Conservation (phyloP, 2,329 filamentous ascomycete species). For the Ramularia endophylla region DNA sequence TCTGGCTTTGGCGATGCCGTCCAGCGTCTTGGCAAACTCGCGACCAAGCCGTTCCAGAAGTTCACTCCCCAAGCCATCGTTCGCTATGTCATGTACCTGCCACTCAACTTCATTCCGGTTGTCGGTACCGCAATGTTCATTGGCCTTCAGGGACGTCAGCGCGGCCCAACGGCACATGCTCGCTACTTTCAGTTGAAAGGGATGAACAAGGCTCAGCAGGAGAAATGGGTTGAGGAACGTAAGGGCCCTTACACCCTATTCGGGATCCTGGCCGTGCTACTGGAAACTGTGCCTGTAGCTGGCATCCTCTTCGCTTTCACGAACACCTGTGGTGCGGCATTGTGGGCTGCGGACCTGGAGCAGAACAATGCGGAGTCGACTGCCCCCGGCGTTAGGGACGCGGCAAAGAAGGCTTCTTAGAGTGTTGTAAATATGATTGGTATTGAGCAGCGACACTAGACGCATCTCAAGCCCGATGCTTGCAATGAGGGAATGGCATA, state of each 20-base stretch:
- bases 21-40: constrained; percentile 51
- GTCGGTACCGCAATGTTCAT: constrained; percentile 80
- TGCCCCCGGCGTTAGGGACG: constrained; percentile 28
- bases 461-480: too few relatives aligned
- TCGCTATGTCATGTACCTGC: constrained; percentile 77
- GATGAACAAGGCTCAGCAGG: constrained; percentile 61
- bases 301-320: constrained; percentile 86
- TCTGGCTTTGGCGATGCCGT: constrained; percentile 46
- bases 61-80: constrained; percentile 57
- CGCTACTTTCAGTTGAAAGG: constrained; percentile 79
- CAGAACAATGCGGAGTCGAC: constrained; percentile 21
- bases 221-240: constrained; percentile 64
- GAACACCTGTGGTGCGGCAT: constrained; percentile 82
- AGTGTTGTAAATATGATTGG: too few relatives aligned
- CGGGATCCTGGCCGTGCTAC: constrained; percentile 72
- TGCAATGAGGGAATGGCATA: too few relatives aligned
- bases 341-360: constrained; percentile 72
- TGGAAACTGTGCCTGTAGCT: constrained; percentile 77
- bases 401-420: constrained; percentile 24
- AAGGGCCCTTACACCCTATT: constrained; percentile 70
- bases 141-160: constrained; percentile 56
- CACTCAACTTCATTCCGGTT: constrained; percentile 87
- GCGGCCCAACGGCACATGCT: constrained; percentile 49
- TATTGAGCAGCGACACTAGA: too few relatives aligned
- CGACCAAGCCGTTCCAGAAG: constrained; percentile 50